A percentile compares a stretch with the other conserved stretches of the same genome.
Evolutionary conservation across 139 green algal genomes (phyloP).

Genomic region (Asterochloris erici): DNA sequence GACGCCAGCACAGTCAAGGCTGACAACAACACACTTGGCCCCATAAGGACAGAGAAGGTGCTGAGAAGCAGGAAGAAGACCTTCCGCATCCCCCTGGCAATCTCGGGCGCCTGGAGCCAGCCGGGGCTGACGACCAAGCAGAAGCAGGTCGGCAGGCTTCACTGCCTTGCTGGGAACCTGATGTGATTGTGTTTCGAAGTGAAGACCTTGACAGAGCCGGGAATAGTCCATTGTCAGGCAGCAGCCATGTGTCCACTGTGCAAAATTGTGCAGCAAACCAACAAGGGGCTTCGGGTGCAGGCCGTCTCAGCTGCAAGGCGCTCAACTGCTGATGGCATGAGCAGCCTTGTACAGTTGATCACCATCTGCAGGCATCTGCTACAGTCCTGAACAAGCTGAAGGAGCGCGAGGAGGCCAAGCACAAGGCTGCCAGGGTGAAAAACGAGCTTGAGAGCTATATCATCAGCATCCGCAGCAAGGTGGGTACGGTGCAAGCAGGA

Average conservation of each 20-base stretch:
- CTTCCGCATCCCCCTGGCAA: slow-evolving; percentile 32
- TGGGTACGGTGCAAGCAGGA: slow-evolving; percentile 15
- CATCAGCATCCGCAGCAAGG: slow-evolving; percentile 60
- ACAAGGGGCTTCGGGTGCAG: background rate
- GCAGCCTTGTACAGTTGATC: too few species aligned
- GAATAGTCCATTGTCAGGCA: background rate
- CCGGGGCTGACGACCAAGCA: slow-evolving; percentile 17
- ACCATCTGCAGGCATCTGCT: too few species aligned
- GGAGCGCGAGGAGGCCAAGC: slow-evolving; percentile 55
- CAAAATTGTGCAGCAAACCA: background rate
- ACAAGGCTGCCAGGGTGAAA: slow-evolving; percentile 56
- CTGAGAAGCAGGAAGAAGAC: slow-evolving; percentile 25
- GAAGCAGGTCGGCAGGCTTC: slow-evolving; percentile 18
- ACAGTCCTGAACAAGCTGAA: background rate
- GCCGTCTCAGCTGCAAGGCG: too few species aligned
- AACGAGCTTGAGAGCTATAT: slow-evolving; percentile 94
- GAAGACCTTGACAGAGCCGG: background rate
- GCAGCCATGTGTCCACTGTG: background rate
- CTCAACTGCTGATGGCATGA: too few species aligned
- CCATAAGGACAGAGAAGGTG: slow-evolving; percentile 20
- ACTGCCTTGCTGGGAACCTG: background rate
- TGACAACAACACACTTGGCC: too few species aligned
- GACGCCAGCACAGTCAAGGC: too few species aligned
- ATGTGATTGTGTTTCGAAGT: background rate
- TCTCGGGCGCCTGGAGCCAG: slow-evolving; percentile 18